Conservation (phyloP, 345 rosid species). For the Eucalyptus victrix region DNA sequence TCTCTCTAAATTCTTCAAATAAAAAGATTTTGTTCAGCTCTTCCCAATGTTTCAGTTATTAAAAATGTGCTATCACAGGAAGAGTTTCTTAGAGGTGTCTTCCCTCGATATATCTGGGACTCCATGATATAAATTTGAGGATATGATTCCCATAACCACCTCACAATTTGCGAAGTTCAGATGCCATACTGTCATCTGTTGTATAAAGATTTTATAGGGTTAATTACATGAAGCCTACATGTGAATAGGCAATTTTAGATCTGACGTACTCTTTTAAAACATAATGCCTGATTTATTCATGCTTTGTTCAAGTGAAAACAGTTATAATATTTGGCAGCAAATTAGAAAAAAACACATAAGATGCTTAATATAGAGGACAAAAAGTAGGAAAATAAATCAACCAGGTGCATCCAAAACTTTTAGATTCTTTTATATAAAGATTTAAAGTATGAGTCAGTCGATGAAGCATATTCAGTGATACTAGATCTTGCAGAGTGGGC, state of each 20-base stretch:
- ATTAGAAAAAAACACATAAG: background rate
- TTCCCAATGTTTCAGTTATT: background rate
- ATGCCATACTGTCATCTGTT: background rate
- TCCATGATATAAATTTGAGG: background rate
- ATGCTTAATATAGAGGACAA: background rate
- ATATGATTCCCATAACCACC: background rate
- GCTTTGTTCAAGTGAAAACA: background rate
- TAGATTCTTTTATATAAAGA: background rate
- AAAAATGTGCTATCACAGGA: background rate
- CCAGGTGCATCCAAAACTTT: background rate
- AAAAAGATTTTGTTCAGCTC: background rate
- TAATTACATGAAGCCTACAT: background rate
- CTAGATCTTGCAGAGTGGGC: background rate
- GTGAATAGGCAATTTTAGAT: background rate
- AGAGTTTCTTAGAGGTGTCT: background rate
- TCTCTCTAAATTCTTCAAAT: background rate
- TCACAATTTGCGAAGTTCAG: background rate
- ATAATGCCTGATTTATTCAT: background rate
- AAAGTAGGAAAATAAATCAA: background rate
- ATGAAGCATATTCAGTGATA: background rate
- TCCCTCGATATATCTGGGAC: background rate
- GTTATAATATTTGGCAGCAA: background rate
- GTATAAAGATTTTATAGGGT: background rate
- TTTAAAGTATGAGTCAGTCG: background rate
- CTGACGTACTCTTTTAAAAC: background rate